Evolutionary conservation across 73 alveolate genomes (phyloP).

Genomic region (Loxodes magnus): DNA sequence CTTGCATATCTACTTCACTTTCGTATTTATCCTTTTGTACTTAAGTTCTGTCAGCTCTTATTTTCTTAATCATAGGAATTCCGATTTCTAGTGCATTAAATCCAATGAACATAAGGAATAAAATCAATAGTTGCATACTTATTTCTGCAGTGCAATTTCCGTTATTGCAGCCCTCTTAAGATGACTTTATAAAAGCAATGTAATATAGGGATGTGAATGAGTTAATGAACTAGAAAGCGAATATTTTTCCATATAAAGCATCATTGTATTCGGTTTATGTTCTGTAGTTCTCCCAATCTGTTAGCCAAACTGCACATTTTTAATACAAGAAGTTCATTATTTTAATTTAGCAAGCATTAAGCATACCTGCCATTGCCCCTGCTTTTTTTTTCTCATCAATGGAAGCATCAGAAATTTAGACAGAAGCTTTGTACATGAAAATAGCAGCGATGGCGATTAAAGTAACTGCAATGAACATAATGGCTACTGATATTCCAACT

Average conservation of each 20-base stretch:
- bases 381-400: too few species aligned
- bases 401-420: too few species aligned
- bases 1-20: not conserved
- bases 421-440: too few species aligned
- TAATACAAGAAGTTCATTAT: constrained; percentile 13
- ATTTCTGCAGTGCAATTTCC: constrained; percentile 7
- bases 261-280: constrained; percentile 1
- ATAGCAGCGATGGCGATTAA: too few species aligned
- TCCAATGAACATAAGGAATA: not conserved
- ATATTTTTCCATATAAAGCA: not conserved
- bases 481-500: too few species aligned
- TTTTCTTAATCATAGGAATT: not conserved
- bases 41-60: not conserved
- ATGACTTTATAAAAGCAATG: constrained; percentile 8
- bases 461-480: too few species aligned
- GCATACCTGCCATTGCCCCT: too few species aligned
- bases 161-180: not conserved
- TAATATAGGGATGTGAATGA: not conserved
- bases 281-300: constrained; percentile 2
- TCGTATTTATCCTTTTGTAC: not conserved
- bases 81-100: not conserved
- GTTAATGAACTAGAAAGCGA: constrained; percentile 13
- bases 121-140: not conserved
- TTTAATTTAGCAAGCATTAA: constrained; percentile 17
- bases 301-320: not conserved